A percentile compares a stretch with the other conserved stretches of the same genome.
Conservation (phyloP, 2,329 filamentous ascomycete genomes). For the Diaporthe sp. region DNA sequence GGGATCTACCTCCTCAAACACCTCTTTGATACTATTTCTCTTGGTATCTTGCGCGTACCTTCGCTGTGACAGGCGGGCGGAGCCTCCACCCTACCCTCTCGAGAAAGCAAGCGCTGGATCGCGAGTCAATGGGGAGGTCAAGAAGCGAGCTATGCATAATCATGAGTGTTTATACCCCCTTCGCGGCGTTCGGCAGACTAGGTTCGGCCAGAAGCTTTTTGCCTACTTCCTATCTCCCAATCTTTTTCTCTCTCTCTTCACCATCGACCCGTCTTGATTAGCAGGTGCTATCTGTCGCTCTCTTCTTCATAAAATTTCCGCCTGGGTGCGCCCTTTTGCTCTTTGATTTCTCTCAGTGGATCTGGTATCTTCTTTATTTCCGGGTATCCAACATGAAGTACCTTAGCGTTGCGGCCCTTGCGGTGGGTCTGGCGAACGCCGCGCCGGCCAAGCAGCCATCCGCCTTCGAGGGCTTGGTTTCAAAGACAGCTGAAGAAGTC, state of each 20-base stretch:
- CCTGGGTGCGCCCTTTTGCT: constrained; percentile 1
- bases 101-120: neutral
- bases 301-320: neutral
- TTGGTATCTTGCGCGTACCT: constrained; percentile 22
- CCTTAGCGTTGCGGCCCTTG: constrained; percentile 44
- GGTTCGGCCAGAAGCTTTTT: constrained; percentile 20
- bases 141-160: constrained; percentile 8
- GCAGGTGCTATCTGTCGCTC: neutral
- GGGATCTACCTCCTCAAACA: constrained; percentile 34
- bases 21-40: constrained; percentile 2
- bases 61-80: neutral
- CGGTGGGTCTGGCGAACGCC: constrained; percentile 41
- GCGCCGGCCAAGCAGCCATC: constrained; percentile 16
- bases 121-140: constrained; percentile 14
- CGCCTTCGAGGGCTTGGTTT: constrained; percentile 22
- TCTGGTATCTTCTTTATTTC: constrained; percentile 26
- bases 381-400: constrained; percentile 47
- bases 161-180: constrained; percentile 19
- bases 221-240: constrained; percentile 12
- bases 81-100: neutral
- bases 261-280: neutral
- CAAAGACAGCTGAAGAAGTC: constrained; percentile 33
- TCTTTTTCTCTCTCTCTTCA: constrained; percentile 6
- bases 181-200: constrained; percentile 17
- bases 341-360: constrained; percentile 15